phyloP scores from a whole-genome alignment of 768 basidiomycete species.

The Macrolepiota fuliginosa region DNA sequence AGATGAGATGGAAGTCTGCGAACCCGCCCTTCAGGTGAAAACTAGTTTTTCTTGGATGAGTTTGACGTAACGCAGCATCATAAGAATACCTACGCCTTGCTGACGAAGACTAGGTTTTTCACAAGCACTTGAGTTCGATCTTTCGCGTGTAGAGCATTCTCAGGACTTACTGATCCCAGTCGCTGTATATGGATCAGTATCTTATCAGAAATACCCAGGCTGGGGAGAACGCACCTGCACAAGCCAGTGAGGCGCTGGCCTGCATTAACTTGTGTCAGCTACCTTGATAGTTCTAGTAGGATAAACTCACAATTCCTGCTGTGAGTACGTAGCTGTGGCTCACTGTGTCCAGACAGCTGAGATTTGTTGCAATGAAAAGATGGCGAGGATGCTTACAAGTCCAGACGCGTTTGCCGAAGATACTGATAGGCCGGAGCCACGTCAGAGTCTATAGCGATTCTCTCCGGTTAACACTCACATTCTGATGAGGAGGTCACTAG shows the following conservation, averaged over 20 bases:
- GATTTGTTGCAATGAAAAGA: not conserved
- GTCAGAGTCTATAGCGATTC: not conserved
- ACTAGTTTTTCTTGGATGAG: not conserved
- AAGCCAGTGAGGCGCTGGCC: not conserved
- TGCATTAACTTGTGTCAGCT: not conserved
- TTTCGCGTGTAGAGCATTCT: not conserved
- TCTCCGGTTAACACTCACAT: constrained; percentile 9
- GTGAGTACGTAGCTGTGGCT: constrained; percentile 15
- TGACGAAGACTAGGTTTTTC: constrained; percentile 2
- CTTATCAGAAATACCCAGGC: not conserved
- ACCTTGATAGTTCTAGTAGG: not conserved
- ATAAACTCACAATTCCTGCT: not conserved
- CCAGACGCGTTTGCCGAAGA: constrained; percentile 21
- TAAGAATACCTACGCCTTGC: constrained; percentile 6
- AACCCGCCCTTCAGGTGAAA: not conserved
- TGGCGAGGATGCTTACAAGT: constrained; percentile 13
- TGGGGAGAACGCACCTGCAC: constrained; percentile 7
- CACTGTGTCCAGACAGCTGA: constrained; percentile 8
- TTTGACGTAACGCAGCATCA: not conserved
- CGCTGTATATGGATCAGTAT: not conserved
- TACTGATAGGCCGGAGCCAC: constrained; percentile 3
- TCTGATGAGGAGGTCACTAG: constrained; percentile 22
- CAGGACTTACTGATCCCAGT: not conserved
- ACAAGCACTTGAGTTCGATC: not conserved
- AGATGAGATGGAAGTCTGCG: not conserved